Evolutionary conservation across 1,139 yeast genomes (phyloP).

Genomic region (Candida labiduridarum): DNA sequence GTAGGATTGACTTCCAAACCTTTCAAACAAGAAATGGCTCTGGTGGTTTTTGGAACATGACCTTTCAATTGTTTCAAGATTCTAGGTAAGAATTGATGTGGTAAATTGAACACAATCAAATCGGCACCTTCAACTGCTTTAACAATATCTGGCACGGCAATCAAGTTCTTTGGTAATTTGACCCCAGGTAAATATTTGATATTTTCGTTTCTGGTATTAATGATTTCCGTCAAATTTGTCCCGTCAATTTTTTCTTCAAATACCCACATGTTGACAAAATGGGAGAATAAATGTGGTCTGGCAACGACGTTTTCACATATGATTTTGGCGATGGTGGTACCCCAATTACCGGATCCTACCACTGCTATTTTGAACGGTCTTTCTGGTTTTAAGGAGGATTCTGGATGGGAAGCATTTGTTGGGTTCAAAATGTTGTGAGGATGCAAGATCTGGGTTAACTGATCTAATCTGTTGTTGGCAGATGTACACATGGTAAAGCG

Average conservation of each 20-base stretch:
- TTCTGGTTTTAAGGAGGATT: slow-evolving; percentile 23
- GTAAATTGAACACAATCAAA: slow-evolving; percentile 84
- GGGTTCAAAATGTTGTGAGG: slow-evolving; percentile 21
- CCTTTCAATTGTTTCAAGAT: slow-evolving; percentile 78
- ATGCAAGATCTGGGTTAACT: slow-evolving; percentile 37
- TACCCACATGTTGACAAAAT: slow-evolving; percentile 91
- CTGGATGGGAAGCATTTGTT: slow-evolving; percentile 19
- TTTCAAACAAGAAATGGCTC: slow-evolving; percentile 92
- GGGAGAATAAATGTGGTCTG: slow-evolving; percentile 66
- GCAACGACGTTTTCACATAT: slow-evolving; percentile 82
- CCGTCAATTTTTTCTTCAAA: slow-evolving; percentile 78
- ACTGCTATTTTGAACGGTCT: slow-evolving; percentile 58
- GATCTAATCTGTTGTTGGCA: slow-evolving; percentile 42
- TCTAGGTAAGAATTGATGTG: slow-evolving; percentile 85
- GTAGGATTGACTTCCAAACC: slow-evolving; percentile 83
- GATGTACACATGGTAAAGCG: slow-evolving; percentile 8
- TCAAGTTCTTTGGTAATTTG: slow-evolving; percentile 73
- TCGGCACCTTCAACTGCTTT: slow-evolving; percentile 78
- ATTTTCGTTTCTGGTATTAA: slow-evolving; percentile 84
- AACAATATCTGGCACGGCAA: slow-evolving; percentile 81
- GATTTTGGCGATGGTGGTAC: slow-evolving; percentile 92
- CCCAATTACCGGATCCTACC: slow-evolving; percentile 88
- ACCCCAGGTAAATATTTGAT: slow-evolving; percentile 86
- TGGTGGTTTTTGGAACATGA: slow-evolving; percentile 61
- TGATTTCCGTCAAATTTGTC: slow-evolving; percentile 77